phyloP scores from a whole-genome alignment of 2,329 filamentous ascomycete species.

The Chaetomium strumarium region DNA sequence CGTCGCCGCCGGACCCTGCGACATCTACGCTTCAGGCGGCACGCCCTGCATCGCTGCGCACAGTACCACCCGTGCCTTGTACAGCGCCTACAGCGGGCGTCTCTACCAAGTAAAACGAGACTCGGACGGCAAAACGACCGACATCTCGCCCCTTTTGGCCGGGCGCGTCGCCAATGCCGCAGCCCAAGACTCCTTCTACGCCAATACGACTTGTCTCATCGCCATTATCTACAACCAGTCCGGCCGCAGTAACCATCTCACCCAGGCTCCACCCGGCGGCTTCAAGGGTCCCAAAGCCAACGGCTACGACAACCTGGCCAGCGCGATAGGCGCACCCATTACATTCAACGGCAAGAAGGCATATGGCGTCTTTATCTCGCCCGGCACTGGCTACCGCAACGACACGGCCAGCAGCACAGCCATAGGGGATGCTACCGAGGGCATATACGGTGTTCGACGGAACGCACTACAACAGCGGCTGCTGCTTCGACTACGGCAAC shows the following conservation, averaged over 20 bases:
- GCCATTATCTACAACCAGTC: slow-evolving; percentile 62
- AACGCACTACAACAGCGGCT: slow-evolving; percentile 46
- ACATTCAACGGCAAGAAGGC: slow-evolving; percentile 55
- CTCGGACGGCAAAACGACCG: slow-evolving; percentile 37
- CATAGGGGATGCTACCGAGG: slow-evolving; percentile 48
- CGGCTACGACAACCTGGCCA: slow-evolving; percentile 55
- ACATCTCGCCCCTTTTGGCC: slow-evolving; percentile 46
- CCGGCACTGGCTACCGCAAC: slow-evolving; percentile 59
- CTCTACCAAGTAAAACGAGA: slow-evolving; percentile 56
- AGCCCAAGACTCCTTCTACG: slow-evolving; percentile 56
- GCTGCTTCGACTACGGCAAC: slow-evolving; percentile 46
- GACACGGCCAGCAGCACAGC: slow-evolving; percentile 47
- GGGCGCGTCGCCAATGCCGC: slow-evolving; percentile 58
- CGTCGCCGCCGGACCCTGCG: slow-evolving; percentile 51
- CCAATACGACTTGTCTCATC: slow-evolving; percentile 56
- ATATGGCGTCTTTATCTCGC: slow-evolving; percentile 58
- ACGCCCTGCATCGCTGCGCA: slow-evolving; percentile 61
- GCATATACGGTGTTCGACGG: slow-evolving; percentile 59
- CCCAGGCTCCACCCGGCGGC: slow-evolving; percentile 52
- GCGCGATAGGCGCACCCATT: slow-evolving; percentile 55
- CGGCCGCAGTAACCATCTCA: slow-evolving; percentile 55
- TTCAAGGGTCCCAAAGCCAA: slow-evolving; percentile 46
- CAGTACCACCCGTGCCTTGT: slow-evolving; percentile 58
- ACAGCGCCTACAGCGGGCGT: slow-evolving; percentile 44
- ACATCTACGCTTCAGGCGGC: slow-evolving; percentile 24